These are phyloP conservation scores for Fraxinus pennsylvanica DNA, from an alignment of 257 asterid species.

Conservation along the genomic window DNA sequence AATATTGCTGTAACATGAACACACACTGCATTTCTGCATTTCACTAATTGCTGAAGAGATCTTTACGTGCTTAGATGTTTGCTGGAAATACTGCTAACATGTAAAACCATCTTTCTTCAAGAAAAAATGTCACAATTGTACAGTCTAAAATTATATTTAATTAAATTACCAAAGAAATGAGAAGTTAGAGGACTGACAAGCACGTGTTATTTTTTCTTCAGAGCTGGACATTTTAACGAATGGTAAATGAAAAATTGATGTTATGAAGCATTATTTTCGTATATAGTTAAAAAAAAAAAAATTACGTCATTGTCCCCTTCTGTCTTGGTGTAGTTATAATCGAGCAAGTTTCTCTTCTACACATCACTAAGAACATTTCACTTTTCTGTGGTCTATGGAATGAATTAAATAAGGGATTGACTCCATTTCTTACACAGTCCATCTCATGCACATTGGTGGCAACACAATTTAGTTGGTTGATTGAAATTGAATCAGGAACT, in stretches of 20 bases:
- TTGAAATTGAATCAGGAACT: background rate
- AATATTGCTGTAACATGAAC: background rate
- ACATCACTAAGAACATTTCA: background rate
- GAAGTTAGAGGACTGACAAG: background rate
- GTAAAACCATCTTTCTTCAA: background rate
- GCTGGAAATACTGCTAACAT: constrained; percentile 5
- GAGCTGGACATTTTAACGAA: no score
- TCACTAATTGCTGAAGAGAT: constrained; percentile 6
- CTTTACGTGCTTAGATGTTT: background rate
- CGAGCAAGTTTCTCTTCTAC: background rate
- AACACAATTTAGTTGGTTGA: background rate
- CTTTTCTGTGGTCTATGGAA: background rate
- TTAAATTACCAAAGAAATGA: background rate
- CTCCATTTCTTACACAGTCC: background rate
- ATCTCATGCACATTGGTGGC: constrained; percentile 1
- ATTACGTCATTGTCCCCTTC: background rate
- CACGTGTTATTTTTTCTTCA: background rate
- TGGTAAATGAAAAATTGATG: background rate
- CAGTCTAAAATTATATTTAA: background rate
- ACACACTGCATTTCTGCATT: constrained; percentile 11
- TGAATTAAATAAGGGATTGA: background rate
- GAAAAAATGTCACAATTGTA: background rate
- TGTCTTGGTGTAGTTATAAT: background rate
- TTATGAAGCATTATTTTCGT: background rate
- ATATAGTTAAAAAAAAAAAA: no score